Base-by-base conservation (phyloP, 1,284 basidiomycete species). In the Trametes sp. region DNA sequence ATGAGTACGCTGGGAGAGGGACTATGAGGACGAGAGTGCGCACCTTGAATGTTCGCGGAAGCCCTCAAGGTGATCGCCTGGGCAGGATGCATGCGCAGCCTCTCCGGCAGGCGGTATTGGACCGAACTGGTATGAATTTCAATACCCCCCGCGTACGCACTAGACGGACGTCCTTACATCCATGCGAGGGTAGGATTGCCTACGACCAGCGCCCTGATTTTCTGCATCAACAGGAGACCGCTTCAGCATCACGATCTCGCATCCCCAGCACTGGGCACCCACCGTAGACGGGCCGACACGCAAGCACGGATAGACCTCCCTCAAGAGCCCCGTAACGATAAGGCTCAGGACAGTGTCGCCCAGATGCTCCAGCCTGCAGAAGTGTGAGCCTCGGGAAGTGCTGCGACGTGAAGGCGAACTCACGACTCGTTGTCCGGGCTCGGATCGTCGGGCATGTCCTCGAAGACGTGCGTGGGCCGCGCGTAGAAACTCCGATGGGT, bases 391-490 rank as follows among this genome's bases (percentile, higher is more conserved):
- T 45, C 21, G 1, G 7, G 4, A 14, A 7, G 5, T 46, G 8
- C n/a, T 16, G n/a, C n/a, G n/a, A n/a, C n/a, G n/a, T n/a, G n/a
- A n/a, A n/a, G n/a, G n/a, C n/a, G n/a, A n/a, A 76, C 79, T 68
- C 61, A 91, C 90, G 85, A 87, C 77, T 93, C 90, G 66, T 93
- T 92, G 70, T 93, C 90, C 11, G 89, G 90, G 57, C 88, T 88
- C 4, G 83, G 86, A 73, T 92, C 90, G 57, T 84, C 78, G 0
- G 80, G 83, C 33, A 78, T 80, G 74, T 93, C 91, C 72, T 93
- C 91, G 66, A 93, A 93, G 29, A 90, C 77, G 67, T 89, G 85
- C 10, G 84, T 87, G 0, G 89, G 88, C 0, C 91, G 81, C 0
- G 83, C 90, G 67, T 79, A 83, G 68, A 81, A 84, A 71, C 87